Evolutionary conservation across 2,329 filamentous ascomycete species (phyloP).

Genomic region (Fusarium fujikuroi): DNA sequence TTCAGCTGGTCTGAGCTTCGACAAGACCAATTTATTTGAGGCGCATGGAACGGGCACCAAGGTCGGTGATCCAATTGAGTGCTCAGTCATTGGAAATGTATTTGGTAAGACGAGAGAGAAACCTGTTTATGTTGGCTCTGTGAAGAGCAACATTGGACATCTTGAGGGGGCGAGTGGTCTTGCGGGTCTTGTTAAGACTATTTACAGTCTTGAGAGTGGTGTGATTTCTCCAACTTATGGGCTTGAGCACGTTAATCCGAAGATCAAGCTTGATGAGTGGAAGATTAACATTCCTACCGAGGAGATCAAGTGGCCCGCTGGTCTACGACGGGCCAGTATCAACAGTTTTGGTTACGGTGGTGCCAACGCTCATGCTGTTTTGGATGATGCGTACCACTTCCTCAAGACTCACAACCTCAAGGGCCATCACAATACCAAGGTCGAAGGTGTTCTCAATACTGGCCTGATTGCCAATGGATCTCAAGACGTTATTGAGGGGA

Average conservation of each 20-base stretch:
- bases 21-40: neutral
- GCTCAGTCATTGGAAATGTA: neutral
- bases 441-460: neutral
- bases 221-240: neutral
- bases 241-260: neutral
- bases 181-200: neutral
- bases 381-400: neutral
- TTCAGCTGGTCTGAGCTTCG: neutral
- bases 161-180: slow-evolving; percentile 14
- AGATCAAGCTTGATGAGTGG: neutral
- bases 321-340: neutral
- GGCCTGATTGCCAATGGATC: neutral
- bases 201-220: neutral
- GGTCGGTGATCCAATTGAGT: slow-evolving; percentile 44
- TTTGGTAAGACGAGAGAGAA: neutral
- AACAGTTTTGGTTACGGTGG: neutral
- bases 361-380: neutral
- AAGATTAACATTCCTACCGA: neutral
- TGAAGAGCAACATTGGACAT: slow-evolving; percentile 27
- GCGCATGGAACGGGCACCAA: slow-evolving; percentile 58
- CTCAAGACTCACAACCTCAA: neutral
- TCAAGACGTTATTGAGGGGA: accelerated
- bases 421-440: neutral
- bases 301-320: neutral
- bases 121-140: slow-evolving; percentile 13